Evolutionary conservation across 345 rosid genomes (phyloP).

Genomic region (Euphorbia lathyris): DNA sequence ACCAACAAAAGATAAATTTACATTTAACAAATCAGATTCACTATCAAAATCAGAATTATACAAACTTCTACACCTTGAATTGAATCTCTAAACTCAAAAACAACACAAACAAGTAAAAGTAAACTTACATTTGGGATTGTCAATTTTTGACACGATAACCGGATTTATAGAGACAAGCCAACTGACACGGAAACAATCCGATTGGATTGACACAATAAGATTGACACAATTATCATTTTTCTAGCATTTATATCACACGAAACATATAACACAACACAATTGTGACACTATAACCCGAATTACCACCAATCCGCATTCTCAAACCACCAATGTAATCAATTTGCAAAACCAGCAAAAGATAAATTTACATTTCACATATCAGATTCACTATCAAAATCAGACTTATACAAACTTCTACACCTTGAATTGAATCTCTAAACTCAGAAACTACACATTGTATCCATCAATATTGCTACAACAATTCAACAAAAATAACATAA

Average conservation of each 20-base stretch:
- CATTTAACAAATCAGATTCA: neutral
- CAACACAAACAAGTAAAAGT: too few relatives aligned
- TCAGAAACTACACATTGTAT: neutral
- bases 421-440: neutral
- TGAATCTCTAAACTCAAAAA: neutral
- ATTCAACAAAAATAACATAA: too few relatives aligned
- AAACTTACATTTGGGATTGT: too few relatives aligned
- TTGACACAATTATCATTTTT: too few relatives aligned
- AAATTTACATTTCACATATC: neutral
- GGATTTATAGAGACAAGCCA: too few relatives aligned
- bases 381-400: neutral
- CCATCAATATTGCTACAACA: too few relatives aligned
- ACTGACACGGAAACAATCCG: too few relatives aligned
- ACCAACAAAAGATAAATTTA: neutral
- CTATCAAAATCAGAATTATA: slow-evolving; percentile 1
- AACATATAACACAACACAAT: too few relatives aligned
- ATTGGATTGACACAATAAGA: too few relatives aligned
- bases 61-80: slow-evolving; percentile 11
- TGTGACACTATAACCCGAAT: too few relatives aligned
- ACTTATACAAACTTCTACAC: slow-evolving; percentile 17
- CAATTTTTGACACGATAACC: too few relatives aligned
- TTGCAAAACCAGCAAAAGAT: neutral
- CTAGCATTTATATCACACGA: too few relatives aligned
- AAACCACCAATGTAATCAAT: neutral
- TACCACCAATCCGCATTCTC: neutral